Percentiles rank a stretch among this genome's conserved stretches.
These are phyloP conservation scores for Globisporangium sylvaticum DNA, from an alignment of 352 stramenopile species.

Conservation along the genomic window DNA sequence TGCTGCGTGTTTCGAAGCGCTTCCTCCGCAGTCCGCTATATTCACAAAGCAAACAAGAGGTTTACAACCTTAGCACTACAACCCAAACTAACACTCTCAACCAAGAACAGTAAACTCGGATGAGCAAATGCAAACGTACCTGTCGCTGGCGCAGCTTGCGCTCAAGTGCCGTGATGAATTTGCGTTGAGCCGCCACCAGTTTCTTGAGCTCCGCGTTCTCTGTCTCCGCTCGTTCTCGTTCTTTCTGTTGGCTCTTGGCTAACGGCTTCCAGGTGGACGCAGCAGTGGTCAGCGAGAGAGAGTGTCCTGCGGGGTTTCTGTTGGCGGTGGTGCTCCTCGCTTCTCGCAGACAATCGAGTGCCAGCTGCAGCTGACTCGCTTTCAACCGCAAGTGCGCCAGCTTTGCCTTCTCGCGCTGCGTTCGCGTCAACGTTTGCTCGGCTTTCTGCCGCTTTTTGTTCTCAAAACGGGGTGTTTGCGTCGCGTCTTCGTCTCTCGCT, in stretches of 20 bases:
- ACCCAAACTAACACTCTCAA: not conserved
- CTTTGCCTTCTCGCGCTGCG: not conserved
- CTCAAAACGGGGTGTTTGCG: not conserved
- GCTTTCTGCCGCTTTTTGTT: not conserved
- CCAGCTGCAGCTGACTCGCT: not conserved
- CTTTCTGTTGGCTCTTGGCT: constrained; percentile 30
- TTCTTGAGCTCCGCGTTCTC: constrained; percentile 40
- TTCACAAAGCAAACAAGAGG: not conserved
- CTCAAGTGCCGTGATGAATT: constrained; percentile 38
- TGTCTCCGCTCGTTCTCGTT: constrained; percentile 29
- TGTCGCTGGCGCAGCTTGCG: constrained; percentile 30
- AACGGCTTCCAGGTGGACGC: constrained; percentile 29
- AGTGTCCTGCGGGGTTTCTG: not conserved
- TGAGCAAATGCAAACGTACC: not conserved
- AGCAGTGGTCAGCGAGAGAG: not conserved
- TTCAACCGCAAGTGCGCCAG: not conserved
- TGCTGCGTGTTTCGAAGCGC: constrained; percentile 17
- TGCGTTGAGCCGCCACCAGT: constrained; percentile 39
- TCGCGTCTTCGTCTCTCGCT: not conserved
- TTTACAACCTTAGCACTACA: too few relatives aligned
- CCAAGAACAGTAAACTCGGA: too few relatives aligned
- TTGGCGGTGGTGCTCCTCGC: not conserved
- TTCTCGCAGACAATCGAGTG: not conserved
- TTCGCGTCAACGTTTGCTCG: not conserved
- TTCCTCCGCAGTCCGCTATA: constrained; percentile 26